Percentiles rank a stretch among this genome's conserved stretches.
phyloP scores from a whole-genome alignment of 2,329 filamentous ascomycete species.

The Aspergillus terreus region DNA sequence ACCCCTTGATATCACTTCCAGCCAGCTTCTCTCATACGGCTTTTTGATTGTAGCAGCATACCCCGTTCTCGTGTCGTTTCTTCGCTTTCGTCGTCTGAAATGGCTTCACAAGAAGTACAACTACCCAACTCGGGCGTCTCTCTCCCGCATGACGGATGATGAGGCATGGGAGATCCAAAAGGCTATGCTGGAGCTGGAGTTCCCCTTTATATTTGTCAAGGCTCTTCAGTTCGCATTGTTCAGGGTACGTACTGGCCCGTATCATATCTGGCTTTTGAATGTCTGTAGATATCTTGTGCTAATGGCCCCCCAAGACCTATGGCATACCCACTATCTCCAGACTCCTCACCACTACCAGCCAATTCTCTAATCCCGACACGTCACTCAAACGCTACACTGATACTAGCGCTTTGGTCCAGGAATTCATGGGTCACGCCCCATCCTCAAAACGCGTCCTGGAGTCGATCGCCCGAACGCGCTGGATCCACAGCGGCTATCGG shows the following conservation, averaged over 20 bases:
- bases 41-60: conserved; percentile 23
- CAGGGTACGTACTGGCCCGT: conserved; percentile 37
- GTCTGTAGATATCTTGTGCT: conserved; percentile 3
- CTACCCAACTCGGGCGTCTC: conserved; percentile 44
- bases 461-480: conserved; percentile 63
- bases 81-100: conserved; percentile 34
- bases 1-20: neutral
- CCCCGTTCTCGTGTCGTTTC: conserved; percentile 22
- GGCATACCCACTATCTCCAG: conserved; percentile 54
- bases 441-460: conserved; percentile 43
- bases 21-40: conserved; percentile 20
- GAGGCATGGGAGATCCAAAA: conserved; percentile 51
- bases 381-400: conserved; percentile 54
- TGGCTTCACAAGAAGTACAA: conserved; percentile 40
- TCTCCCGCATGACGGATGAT: conserved; percentile 52
- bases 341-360: conserved; percentile 48
- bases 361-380: conserved; percentile 45
- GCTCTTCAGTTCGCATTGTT: conserved; percentile 59
- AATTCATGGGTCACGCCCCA: conserved; percentile 45
- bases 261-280: neutral
- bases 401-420: conserved; percentile 48
- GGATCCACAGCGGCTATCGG: conserved; percentile 57
- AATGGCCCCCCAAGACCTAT: conserved; percentile 43
- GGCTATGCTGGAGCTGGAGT: conserved; percentile 49
- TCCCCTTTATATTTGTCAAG: conserved; percentile 51